phyloP scores from a whole-genome alignment of 768 basidiomycete genomes.

The Cytidiella melzeri region DNA sequence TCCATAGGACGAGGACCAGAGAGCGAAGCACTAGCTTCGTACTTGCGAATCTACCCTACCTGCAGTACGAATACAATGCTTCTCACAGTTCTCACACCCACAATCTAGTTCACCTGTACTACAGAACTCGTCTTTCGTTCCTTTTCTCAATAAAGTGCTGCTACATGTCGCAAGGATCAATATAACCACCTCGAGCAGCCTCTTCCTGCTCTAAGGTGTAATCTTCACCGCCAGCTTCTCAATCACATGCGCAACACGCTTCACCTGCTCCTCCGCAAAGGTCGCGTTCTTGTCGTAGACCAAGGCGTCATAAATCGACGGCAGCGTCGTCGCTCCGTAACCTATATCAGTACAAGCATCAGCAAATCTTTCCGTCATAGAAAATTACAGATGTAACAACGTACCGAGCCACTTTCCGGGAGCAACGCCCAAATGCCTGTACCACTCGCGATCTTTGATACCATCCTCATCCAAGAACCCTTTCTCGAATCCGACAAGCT shows the following conservation, averaged over 20 bases:
- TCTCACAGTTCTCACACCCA: too few relatives aligned
- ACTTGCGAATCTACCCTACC: too few relatives aligned
- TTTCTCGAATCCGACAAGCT: constrained; percentile 61
- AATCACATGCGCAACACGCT: constrained; percentile 47
- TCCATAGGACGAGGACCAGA: too few relatives aligned
- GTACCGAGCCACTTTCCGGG: constrained; percentile 81
- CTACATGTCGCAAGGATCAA: too few relatives aligned
- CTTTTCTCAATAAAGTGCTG: too few relatives aligned
- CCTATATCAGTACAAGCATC: constrained; percentile 32
- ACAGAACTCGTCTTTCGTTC: too few relatives aligned
- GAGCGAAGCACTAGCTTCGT: too few relatives aligned
- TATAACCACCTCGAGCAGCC: too few relatives aligned
- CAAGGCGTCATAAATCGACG: constrained; percentile 73
- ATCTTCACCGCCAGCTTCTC: constrained; percentile 21
- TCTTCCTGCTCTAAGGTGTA: too few relatives aligned
- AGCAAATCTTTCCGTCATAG: neutral
- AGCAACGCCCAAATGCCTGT: constrained; percentile 75
- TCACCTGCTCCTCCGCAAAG: constrained; percentile 53
- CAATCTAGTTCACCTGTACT: too few relatives aligned
- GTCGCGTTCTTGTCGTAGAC: constrained; percentile 59
- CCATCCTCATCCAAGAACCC: constrained; percentile 77
- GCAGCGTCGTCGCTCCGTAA: constrained; percentile 82
- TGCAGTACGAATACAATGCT: too few relatives aligned
- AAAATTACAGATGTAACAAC: constrained; percentile 14
- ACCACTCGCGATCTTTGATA: constrained; percentile 81